These are phyloP conservation scores for Areca catechu DNA, from an alignment of 176 grass and related monocot species.

Conservation along the genomic window DNA sequence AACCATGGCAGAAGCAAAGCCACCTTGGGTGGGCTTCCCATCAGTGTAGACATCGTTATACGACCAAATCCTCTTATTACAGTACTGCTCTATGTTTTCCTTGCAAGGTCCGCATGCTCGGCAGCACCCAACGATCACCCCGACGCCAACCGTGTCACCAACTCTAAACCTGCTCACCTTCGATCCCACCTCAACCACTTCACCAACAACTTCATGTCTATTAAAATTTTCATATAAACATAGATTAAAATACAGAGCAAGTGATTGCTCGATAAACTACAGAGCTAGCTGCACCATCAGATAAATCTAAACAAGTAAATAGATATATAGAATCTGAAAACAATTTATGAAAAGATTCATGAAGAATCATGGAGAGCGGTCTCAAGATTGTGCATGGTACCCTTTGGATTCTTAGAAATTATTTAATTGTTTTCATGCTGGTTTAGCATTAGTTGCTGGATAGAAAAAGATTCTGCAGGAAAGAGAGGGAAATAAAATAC, in stretches of 20 bases:
- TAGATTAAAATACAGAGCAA: neutral
- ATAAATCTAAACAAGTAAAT: too few relatives aligned
- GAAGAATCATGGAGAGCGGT: too few relatives aligned
- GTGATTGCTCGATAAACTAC: too few relatives aligned
- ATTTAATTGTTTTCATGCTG: too few relatives aligned
- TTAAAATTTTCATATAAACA: neutral
- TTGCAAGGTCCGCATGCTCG: constrained; percentile 68
- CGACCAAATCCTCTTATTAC: constrained; percentile 85
- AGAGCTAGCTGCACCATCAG: too few relatives aligned
- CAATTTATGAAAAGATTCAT: too few relatives aligned
- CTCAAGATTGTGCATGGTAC: too few relatives aligned
- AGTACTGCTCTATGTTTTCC: constrained; percentile 82
- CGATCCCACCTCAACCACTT: constrained; percentile 71
- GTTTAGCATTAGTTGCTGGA: too few relatives aligned
- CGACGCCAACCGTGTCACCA: constrained; percentile 63
- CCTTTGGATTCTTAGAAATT: too few relatives aligned
- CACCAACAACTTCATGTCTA: constrained; percentile 91
- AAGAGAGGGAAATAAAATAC: constrained; percentile 16
- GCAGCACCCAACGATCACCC: constrained; percentile 72
- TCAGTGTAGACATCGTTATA: constrained; percentile 97
- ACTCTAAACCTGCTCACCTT: constrained; percentile 33
- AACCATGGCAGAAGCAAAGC: constrained; percentile 76
- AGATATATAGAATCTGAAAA: too few relatives aligned
- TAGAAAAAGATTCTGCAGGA: neutral
- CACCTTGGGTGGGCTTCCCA: constrained; percentile 73